phyloP scores from a whole-genome alignment of 768 basidiomycete species.

The Pholiota microspora region DNA sequence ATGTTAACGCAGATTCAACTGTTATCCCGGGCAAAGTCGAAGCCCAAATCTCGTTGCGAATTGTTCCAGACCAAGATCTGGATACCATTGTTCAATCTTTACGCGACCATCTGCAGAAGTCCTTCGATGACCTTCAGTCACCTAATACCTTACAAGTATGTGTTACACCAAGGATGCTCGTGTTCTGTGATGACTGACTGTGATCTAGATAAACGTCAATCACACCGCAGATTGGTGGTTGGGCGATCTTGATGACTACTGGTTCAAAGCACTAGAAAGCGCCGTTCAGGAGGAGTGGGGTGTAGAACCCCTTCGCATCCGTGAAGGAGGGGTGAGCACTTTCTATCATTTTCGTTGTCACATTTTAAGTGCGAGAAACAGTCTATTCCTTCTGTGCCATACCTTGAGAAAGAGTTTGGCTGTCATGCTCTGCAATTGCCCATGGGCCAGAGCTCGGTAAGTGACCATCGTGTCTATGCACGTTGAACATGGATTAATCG shows the following conservation, averaged over 20 bases:
- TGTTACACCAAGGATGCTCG: conserved; percentile 4
- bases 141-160: conserved; percentile 72
- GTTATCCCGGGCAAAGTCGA: conserved; percentile 85
- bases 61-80: conserved; percentile 91
- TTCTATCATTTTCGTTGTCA: not conserved
- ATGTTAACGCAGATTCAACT: conserved; percentile 58
- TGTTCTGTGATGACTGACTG: not conserved
- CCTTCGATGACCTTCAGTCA: conserved; percentile 61
- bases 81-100: conserved; percentile 64
- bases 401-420: conserved; percentile 86
- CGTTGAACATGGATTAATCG: conserved; percentile 5
- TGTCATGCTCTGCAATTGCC: conserved; percentile 93
- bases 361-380: conserved; percentile 26
- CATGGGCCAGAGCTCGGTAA: conserved; percentile 86
- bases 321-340: conserved; percentile 83
- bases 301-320: conserved; percentile 77
- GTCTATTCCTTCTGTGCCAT: conserved; percentile 95
- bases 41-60: conserved; percentile 86
- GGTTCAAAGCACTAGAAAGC: conserved; percentile 83
- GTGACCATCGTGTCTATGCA: conserved; percentile 21
- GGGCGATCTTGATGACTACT: conserved; percentile 78
- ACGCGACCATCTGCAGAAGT: conserved; percentile 50
- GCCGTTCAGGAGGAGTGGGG: conserved; percentile 90
- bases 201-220: conserved; percentile 64
- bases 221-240: conserved; percentile 97